A percentile compares a stretch with the other conserved stretches of the same genome.
Evolutionary conservation across 495 filamentous ascomycete species (phyloP).

Genomic region (Staphylotrichum longicolle): DNA sequence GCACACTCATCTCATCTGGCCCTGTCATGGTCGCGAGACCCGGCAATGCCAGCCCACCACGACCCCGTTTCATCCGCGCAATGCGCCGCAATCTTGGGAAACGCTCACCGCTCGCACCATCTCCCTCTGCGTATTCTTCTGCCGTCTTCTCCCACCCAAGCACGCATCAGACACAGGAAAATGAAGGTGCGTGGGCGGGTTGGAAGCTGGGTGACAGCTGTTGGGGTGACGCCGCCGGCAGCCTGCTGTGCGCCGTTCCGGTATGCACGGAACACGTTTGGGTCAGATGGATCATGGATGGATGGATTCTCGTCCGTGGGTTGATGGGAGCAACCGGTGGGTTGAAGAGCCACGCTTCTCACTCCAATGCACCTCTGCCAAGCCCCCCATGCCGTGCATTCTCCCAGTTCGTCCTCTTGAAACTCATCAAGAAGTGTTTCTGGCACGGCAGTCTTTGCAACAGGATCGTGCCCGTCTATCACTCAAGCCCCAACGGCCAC

Average conservation of each 20-base stretch:
- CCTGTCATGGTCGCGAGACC: not conserved
- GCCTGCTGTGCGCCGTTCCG: conserved; percentile 3
- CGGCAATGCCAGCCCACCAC: not conserved
- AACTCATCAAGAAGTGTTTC: not conserved
- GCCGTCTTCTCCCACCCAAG: no score
- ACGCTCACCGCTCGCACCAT: no score
- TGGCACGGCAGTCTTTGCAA: not conserved
- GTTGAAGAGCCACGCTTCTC: not conserved
- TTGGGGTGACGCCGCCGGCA: conserved; percentile 3
- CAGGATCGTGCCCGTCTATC: not conserved
- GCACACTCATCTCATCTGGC: conserved; percentile 9
- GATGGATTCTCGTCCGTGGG: no score
- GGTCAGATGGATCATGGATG: conserved; percentile 1
- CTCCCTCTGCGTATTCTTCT: no score
- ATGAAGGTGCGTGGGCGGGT: not conserved
- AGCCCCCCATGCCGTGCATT: not conserved
- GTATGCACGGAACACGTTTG: conserved; percentile 13
- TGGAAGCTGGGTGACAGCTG: not conserved
- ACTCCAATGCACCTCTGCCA: not conserved
- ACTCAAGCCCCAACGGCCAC: not conserved
- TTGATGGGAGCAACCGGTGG: not conserved
- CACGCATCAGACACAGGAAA: no score
- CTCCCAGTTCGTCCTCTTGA: not conserved
- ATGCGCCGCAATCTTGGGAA: not conserved
- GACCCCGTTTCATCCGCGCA: not conserved